phyloP scores from a whole-genome alignment of 208 protist species.

The Leishmania martiniquensis region DNA sequence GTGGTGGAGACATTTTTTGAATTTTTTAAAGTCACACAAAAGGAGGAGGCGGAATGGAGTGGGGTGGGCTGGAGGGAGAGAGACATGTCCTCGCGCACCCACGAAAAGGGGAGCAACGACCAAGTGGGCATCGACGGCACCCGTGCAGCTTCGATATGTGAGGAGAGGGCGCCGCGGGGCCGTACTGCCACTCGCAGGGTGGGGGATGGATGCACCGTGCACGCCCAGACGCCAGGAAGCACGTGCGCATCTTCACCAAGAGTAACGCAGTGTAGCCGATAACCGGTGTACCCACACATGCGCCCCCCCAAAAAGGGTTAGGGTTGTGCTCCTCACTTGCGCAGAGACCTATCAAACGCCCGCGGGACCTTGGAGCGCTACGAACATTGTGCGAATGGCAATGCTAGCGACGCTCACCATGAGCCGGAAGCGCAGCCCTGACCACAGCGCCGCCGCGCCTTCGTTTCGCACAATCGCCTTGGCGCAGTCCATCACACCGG shows the following conservation, averaged over 20 bases:
- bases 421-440: constrained; percentile 56
- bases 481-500: constrained; percentile 62
- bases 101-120: neutral
- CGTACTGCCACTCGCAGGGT: neutral
- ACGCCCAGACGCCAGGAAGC: neutral
- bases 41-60: neutral
- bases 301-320: neutral
- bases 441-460: constrained; percentile 75
- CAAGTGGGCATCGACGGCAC: neutral
- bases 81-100: neutral
- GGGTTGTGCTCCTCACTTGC: neutral
- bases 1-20: too few species aligned
- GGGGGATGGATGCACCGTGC: neutral
- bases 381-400: constrained; percentile 26
- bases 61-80: neutral
- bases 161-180: neutral
- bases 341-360: neutral
- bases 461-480: constrained; percentile 73
- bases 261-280: neutral
- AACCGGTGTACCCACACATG: neutral
- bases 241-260: neutral
- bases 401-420: constrained; percentile 40
- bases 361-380: neutral
- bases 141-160: neutral
- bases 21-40: too few species aligned